Percentiles rank a stretch among this genome's conserved stretches.
Conservation (phyloP, 164 flowering plant species). For the Nymphaea thermarum region DNA sequence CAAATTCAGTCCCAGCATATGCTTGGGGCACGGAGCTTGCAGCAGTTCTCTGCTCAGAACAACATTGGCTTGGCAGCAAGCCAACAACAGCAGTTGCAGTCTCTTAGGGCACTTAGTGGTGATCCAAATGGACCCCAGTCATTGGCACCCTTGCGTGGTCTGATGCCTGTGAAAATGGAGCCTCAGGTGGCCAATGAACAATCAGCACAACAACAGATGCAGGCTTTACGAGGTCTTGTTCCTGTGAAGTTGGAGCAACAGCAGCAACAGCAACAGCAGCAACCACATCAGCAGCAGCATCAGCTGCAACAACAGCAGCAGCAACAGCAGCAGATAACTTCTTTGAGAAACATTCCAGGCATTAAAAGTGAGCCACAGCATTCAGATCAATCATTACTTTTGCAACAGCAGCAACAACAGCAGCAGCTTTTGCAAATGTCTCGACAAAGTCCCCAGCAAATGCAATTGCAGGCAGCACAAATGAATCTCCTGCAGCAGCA, state of each 20-base stretch:
- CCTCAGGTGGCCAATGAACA: neutral
- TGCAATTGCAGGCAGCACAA: slow-evolving; percentile 44
- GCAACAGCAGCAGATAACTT: slow-evolving; percentile 64
- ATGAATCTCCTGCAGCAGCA: slow-evolving; percentile 47
- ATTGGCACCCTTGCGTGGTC: neutral
- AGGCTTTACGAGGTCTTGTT: slow-evolving; percentile 44
- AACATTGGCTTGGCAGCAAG: slow-evolving; percentile 2
- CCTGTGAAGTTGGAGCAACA: slow-evolving; percentile 81
- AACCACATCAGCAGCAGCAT: slow-evolving; percentile 44
- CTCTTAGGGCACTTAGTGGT: neutral
- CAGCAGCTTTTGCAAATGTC: slow-evolving; percentile 56
- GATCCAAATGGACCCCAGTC: neutral
- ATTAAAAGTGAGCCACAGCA: slow-evolving; percentile 81
- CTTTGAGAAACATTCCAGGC: slow-evolving; percentile 41
- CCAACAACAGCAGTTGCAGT: slow-evolving; percentile 1
- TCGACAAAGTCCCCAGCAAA: slow-evolving; percentile 56
- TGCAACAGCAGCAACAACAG: slow-evolving; percentile 68
- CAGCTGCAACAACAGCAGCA: slow-evolving; percentile 50
- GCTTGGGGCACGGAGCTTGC: slow-evolving; percentile 12
- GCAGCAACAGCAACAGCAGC: slow-evolving; percentile 51
- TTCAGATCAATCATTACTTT: slow-evolving; percentile 56
- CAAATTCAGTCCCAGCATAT: slow-evolving; percentile 1
- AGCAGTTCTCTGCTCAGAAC: slow-evolving; percentile 38
- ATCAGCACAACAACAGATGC: slow-evolving; percentile 21
- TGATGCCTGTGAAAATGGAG: neutral